A percentile compares a stretch with the other conserved stretches of the same genome.
Evolutionary conservation across 805 yeast genomes (phyloP).

Genomic region (Suhomyces sp.): DNA sequence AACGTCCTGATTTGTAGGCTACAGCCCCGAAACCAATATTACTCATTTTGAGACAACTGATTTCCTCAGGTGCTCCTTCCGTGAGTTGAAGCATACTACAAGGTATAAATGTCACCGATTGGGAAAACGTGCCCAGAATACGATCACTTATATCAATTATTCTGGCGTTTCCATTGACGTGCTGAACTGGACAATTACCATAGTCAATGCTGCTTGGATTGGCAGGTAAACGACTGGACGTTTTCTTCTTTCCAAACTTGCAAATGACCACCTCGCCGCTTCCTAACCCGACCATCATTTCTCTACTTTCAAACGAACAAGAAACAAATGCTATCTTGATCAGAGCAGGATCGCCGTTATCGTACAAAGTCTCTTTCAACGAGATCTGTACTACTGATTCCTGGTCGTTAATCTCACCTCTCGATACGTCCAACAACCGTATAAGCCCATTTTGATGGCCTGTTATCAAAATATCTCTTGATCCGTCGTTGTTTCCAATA

Average conservation of each 20-base stretch:
- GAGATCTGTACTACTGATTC: conserved; percentile 32
- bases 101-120: conserved; percentile 34
- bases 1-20: conserved; percentile 72
- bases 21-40: conserved; percentile 81
- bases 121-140: conserved; percentile 40
- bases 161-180: conserved; percentile 31
- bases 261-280: conserved; percentile 75
- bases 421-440: conserved; percentile 79
- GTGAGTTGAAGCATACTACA: conserved; percentile 23
- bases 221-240: conserved; percentile 6
- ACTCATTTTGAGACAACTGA: conserved; percentile 64
- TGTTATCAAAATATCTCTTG: conserved; percentile 55
- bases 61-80: conserved; percentile 31
- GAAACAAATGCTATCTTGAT: conserved; percentile 57
- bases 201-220: conserved; percentile 20
- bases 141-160: conserved; percentile 54
- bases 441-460: conserved; percentile 87
- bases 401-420: conserved; percentile 51
- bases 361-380: conserved; percentile 31
- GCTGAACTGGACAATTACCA: conserved; percentile 26
- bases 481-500: conserved; percentile 40
- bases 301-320: conserved; percentile 74
- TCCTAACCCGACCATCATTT: conserved; percentile 63
- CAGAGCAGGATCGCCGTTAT: conserved; percentile 29
- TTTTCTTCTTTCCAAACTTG: conserved; percentile 55